Evolutionary conservation across 1,284 basidiomycete genomes (phyloP).

Genomic region (Moesziomyces sp.): DNA sequence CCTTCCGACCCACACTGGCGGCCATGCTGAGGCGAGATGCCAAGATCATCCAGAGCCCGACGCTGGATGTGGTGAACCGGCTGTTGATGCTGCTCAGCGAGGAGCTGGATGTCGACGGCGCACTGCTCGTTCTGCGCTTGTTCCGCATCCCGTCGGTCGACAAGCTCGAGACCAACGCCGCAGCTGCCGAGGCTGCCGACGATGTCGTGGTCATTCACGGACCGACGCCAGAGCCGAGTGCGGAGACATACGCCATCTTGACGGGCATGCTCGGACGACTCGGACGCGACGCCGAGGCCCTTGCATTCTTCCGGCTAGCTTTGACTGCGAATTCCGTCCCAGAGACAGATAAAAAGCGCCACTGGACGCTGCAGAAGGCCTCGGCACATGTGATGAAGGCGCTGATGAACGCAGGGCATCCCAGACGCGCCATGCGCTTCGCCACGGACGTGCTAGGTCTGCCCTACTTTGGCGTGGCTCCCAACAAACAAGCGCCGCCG

Average conservation of each 20-base stretch:
- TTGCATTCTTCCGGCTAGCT: constrained; percentile 15
- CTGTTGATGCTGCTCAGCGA: constrained; percentile 14
- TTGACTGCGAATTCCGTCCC: background rate
- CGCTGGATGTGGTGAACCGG: constrained; percentile 32
- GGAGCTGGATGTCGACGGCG: constrained; percentile 28
- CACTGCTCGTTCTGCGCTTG: constrained; percentile 28
- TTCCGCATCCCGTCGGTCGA: constrained; percentile 28
- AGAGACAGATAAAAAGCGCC: background rate
- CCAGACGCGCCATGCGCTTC: constrained; percentile 29
- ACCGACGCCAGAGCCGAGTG: constrained; percentile 21
- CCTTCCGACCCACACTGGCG: constrained; percentile 27
- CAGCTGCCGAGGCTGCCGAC: background rate
- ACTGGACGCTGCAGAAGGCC: constrained; percentile 11
- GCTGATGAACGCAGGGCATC: constrained; percentile 18
- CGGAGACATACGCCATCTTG: constrained; percentile 18
- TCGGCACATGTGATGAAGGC: constrained; percentile 24
- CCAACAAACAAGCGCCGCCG: constrained; percentile 4
- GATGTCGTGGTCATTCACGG: constrained; percentile 11
- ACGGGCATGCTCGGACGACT: constrained; percentile 27
- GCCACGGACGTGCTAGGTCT: constrained; percentile 20
- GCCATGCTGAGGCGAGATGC: constrained; percentile 23
- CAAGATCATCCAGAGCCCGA: constrained; percentile 32
- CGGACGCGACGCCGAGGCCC: constrained; percentile 12
- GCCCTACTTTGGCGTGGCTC: constrained; percentile 25
- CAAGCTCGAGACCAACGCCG: background rate